Evolutionary conservation across 2,329 filamentous ascomycete species (phyloP).

Genomic region (Camptophora hylomeconis): DNA sequence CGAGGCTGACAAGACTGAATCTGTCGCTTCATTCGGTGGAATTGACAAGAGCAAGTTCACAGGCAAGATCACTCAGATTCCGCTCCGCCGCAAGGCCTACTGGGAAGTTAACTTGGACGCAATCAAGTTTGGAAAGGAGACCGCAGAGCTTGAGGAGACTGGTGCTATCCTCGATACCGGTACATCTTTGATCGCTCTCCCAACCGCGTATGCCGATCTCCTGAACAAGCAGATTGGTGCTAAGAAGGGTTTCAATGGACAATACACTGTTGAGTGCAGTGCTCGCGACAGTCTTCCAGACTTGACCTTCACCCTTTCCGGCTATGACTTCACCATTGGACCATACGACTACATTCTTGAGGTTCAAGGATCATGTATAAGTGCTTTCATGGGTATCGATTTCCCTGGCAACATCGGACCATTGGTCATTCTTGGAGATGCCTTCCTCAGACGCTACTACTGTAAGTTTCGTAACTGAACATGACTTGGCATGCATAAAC

Average conservation of each 20-base stretch:
- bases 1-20: slow-evolving; percentile 58
- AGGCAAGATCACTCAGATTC: slow-evolving; percentile 84
- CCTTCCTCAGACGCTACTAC: slow-evolving; percentile 41
- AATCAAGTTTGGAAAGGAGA: slow-evolving; percentile 75
- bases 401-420: slow-evolving; percentile 75
- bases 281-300: slow-evolving; percentile 77
- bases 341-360: slow-evolving; percentile 92
- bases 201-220: slow-evolving; percentile 80
- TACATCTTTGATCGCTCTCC: slow-evolving; percentile 92
- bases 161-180: slow-evolving; percentile 97
- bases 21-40: slow-evolving; percentile 82
- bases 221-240: slow-evolving; percentile 95
- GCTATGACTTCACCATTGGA: slow-evolving; percentile 83
- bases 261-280: slow-evolving; percentile 85
- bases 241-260: slow-evolving; percentile 94
- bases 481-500: slow-evolving; percentile 56
- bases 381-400: slow-evolving; percentile 94
- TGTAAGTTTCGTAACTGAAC: slow-evolving; percentile 63
- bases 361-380: slow-evolving; percentile 90
- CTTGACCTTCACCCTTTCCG: slow-evolving; percentile 77
- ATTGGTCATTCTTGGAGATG: slow-evolving; percentile 86
- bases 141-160: slow-evolving; percentile 81
- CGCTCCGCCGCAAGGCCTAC: slow-evolving; percentile 95
- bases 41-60: slow-evolving; percentile 68
- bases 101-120: slow-evolving; percentile 97